Evolutionary conservation across 257 asterid species (phyloP).

Genomic region (Solanum habrochaites): DNA sequence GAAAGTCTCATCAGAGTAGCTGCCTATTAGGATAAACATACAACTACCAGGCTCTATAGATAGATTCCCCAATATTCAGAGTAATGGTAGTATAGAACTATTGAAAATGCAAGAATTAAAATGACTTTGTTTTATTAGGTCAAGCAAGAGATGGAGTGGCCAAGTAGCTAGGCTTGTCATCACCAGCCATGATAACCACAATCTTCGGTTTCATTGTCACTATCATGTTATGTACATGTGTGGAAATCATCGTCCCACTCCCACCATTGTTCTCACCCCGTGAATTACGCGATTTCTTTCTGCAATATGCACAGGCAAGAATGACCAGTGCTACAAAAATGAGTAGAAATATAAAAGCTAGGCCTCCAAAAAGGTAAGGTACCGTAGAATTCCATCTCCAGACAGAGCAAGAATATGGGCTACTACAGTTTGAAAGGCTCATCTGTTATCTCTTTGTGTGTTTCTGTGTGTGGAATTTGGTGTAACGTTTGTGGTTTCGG

Average conservation of each 20-base stretch:
- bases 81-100: background rate
- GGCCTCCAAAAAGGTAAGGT: constrained; percentile 13
- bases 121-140: background rate
- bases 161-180: constrained; percentile 27
- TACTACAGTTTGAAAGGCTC: background rate
- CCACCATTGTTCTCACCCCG: background rate
- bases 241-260: background rate
- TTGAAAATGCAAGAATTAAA: background rate
- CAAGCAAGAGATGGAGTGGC: constrained; percentile 16
- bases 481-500: background rate
- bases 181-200: constrained; percentile 31
- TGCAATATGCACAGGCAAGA: constrained; percentile 3
- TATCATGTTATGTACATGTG: background rate
- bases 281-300: background rate
- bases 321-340: constrained; percentile 1
- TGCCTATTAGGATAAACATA: background rate
- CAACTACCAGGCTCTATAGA: background rate
- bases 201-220: constrained; percentile 11
- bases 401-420: background rate
- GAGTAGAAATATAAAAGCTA: constrained; percentile 1
- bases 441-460: background rate
- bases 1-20: background rate
- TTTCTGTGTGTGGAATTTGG: background rate
- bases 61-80: background rate
- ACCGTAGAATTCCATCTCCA: constrained; percentile 15